phyloP scores from a whole-genome alignment of 192 early-diverging fungal species.

The Backusella parvicylindrica region DNA sequence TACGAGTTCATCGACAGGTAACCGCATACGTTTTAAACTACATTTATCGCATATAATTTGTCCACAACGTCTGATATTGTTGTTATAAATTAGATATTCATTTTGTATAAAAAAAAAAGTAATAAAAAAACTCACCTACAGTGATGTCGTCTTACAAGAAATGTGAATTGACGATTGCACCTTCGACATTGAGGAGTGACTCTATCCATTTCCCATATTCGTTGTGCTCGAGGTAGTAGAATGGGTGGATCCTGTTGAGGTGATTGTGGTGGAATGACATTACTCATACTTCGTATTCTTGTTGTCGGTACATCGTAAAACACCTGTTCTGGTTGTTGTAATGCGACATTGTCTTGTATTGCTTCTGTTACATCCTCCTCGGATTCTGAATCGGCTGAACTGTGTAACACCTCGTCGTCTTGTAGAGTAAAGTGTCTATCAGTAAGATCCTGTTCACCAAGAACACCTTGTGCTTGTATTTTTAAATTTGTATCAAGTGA shows the following conservation, averaged over 20 bases:
- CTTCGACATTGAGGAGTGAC: conserved; percentile 62
- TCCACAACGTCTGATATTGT: conserved; percentile 90
- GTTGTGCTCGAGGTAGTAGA: neutral
- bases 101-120: neutral
- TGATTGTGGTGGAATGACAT: neutral
- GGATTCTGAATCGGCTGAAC: neutral
- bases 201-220: conserved; percentile 77
- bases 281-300: neutral
- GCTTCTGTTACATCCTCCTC: neutral
- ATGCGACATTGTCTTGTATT: neutral
- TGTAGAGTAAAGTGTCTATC: neutral
- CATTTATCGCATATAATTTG: conserved; percentile 82
- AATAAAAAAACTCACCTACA: conserved; percentile 39
- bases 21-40: conserved; percentile 51
- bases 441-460: neutral
- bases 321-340: neutral
- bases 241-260: neutral
- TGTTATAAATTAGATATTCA: too few relatives aligned
- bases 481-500: neutral
- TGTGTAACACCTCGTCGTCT: neutral
- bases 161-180: conserved; percentile 66
- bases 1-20: conserved; percentile 44
- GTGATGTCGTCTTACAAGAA: conserved; percentile 86
- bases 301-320: neutral
- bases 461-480: neutral